Base-by-base conservation (phyloP, 1,284 basidiomycete genomes). In the Trametes sp. region DNA sequence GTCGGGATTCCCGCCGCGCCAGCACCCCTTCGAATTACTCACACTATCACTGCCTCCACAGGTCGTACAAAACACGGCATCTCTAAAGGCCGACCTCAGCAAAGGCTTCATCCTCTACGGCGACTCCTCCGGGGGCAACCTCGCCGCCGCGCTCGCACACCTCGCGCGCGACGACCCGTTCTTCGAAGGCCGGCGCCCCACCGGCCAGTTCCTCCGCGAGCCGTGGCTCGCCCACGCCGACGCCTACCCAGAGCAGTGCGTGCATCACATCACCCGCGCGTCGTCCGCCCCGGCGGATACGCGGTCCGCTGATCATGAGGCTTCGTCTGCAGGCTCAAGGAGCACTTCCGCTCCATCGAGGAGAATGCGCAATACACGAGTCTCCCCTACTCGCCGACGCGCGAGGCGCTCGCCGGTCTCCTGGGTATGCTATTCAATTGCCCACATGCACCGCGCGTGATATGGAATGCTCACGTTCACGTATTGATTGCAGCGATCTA, bases 71-170 rank as follows among this genome's bases (percentile, higher is more conserved):
- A 63, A 66, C 56, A 54, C 63, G 2, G 0, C 49, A 0, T 26
- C 29, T 10, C 33, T 72, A 10, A 31, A 46, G 6, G 60, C 56
- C 9, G 53, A 53, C 38, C 35, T 70, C 6, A 28, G 29, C 4
- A 68, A 69, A 50, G 70, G 72, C 1, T 66, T 75, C 46, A 54
- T 73, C 26, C 56, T 75, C 16, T 66, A 66, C 6, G 73, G 73
- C 10, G 38, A 49, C 19, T 73, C 72, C 8, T 68, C 72, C 0
- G 72, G 73, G 2, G 73, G 46, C 10, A 74, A 69, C 45, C 23
- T 73, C 9, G 58, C 66, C 7, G 66, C 68, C 19, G 53, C 62
- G 2, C 28, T 74, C 13, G 62, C 69, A 1, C 67, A 66, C 31
- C 44, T 58, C 5, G 70, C 69, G 2, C 69, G 63, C 33, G 64